These are phyloP conservation scores for Talinum fruticosum DNA, from an alignment of 148 eudicot genomes.

Conservation along the genomic window DNA sequence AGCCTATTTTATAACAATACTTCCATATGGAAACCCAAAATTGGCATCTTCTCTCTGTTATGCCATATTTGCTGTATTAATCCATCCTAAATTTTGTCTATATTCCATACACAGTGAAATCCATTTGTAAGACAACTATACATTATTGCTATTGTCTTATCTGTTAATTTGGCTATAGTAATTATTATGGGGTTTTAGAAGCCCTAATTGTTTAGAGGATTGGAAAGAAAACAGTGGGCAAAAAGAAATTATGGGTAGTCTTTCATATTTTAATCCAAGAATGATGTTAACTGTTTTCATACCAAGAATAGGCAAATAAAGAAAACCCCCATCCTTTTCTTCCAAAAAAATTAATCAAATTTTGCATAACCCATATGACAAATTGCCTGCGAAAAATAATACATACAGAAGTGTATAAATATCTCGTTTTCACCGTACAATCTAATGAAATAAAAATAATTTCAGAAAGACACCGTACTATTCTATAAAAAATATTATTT, in stretches of 20 bases:
- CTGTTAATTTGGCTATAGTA: not conserved
- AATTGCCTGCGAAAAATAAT: too few species aligned
- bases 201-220: not conserved
- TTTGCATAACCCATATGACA: not conserved
- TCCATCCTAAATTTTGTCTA: conserved; percentile 32
- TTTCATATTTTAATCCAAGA: not conserved
- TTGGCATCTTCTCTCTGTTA: conserved; percentile 20
- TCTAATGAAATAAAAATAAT: too few species aligned
- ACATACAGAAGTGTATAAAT: too few species aligned
- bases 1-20: not conserved
- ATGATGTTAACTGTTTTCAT: not conserved
- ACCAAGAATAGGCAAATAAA: not conserved
- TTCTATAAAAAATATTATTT: too few species aligned
- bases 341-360: not conserved
- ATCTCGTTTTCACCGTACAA: not conserved
- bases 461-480: too few species aligned
- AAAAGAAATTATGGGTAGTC: not conserved
- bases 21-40: conserved; percentile 13
- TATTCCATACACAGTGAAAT: conserved; percentile 34
- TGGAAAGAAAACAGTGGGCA: not conserved
- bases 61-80: conserved; percentile 11
- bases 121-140: conserved; percentile 13
- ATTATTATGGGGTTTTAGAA: not conserved
- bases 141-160: conserved; percentile 4
- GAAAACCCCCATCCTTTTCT: not conserved